Conservation (phyloP, 176 grass and related monocot genomes). For the Zizania latifolia region DNA sequence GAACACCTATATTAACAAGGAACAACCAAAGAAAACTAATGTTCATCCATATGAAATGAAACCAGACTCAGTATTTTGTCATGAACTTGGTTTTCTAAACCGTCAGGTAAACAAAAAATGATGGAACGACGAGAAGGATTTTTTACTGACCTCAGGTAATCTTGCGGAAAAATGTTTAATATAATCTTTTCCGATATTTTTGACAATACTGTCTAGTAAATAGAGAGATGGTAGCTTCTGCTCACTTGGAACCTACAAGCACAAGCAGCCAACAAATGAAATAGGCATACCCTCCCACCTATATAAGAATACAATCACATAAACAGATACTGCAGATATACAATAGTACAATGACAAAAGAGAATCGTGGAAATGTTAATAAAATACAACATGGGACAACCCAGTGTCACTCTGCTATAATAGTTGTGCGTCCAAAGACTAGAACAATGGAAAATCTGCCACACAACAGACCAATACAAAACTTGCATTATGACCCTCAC, state of each 20-base stretch:
- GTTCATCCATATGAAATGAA: constrained; percentile 6
- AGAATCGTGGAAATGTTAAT: constrained; percentile 12
- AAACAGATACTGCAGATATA: not conserved
- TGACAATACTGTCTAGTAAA: constrained; percentile 97
- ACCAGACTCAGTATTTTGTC: not conserved
- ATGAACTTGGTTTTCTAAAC: not conserved
- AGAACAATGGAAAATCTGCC: not conserved
- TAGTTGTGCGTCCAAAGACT: constrained; percentile 14
- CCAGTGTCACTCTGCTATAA: not conserved
- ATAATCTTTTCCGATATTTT: constrained; percentile 98
- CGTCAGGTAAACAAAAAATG: not conserved
- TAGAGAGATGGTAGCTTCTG: constrained; percentile 96
- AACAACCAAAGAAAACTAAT: constrained; percentile 8
- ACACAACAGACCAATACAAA: constrained; percentile 1
- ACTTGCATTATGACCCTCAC: not conserved
- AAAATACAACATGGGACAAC: not conserved
- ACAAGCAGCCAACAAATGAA: constrained; percentile 31
- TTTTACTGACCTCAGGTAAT: constrained; percentile 67
- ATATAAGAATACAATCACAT: constrained; percentile 13
- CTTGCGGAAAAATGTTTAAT: constrained; percentile 82
- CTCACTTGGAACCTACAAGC: constrained; percentile 75
- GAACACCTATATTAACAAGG: constrained; percentile 59
- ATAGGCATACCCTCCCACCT: not conserved
- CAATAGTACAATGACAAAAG: not conserved
- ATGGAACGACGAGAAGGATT: not conserved